Conservation (phyloP, 2,329 filamentous ascomycete genomes). For the Fusarium sororula region DNA sequence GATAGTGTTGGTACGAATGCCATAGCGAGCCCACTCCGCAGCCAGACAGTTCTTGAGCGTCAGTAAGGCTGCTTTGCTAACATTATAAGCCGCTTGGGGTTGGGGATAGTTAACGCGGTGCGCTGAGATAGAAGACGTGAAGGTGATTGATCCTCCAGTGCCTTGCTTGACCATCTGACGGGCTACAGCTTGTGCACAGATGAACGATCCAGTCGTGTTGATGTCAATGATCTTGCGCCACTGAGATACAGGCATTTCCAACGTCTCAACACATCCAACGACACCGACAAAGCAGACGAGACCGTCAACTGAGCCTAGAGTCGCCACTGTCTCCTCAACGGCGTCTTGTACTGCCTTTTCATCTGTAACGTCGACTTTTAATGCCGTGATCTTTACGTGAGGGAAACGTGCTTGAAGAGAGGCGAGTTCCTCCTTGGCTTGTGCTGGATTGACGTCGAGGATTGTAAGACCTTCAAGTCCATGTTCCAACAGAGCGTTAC, state of each 20-base stretch:
- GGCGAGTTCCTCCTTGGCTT: neutral
- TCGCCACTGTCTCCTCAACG: neutral
- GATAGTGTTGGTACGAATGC: neutral
- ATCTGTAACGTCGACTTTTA: neutral
- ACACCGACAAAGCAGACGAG: neutral
- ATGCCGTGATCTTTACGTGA: rapidly evolving
- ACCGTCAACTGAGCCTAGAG: neutral
- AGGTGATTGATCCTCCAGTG: neutral
- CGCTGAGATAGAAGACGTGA: neutral
- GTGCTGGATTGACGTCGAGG: neutral
- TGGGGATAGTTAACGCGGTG: neutral
- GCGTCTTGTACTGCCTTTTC: neutral
- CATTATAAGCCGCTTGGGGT: neutral
- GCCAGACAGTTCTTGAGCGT: neutral
- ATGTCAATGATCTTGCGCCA: neutral
- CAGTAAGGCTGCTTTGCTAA: neutral
- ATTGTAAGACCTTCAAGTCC: neutral
- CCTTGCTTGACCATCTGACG: neutral
- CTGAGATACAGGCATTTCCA: neutral
- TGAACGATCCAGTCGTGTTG: neutral
- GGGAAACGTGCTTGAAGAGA: neutral
- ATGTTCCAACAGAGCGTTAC: neutral
- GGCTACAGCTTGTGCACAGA: neutral
- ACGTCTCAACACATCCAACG: neutral
- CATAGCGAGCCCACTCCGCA: neutral